Conservation (phyloP, 129 eudicot species). For the Lactuca saligna region DNA sequence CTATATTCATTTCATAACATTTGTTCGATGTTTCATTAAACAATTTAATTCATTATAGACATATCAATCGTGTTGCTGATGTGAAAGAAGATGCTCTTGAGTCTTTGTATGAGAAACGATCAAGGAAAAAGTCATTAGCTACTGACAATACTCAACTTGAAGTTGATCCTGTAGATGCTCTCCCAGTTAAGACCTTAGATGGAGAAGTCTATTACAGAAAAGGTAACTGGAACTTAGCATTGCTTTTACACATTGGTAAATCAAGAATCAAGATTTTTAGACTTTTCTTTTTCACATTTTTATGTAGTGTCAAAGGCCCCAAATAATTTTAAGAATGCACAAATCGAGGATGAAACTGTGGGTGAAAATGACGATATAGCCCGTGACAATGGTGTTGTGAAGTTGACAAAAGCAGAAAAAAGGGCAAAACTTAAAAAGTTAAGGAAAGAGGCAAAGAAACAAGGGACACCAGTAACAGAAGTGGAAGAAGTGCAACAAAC, state of each 20-base stretch:
- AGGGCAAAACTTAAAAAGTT: slow-evolving; percentile 64
- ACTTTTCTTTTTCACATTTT: slow-evolving; percentile 9
- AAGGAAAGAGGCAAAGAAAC: slow-evolving; percentile 91
- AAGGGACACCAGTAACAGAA: slow-evolving; percentile 52
- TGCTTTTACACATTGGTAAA: not conserved
- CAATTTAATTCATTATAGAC: slow-evolving; percentile 37
- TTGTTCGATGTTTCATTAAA: not conserved
- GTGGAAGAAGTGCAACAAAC: slow-evolving; percentile 56
- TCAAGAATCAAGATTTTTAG: not conserved
- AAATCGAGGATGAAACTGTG: slow-evolving; percentile 42
- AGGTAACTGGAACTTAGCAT: slow-evolving; percentile 34
- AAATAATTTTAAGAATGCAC: slow-evolving; percentile 29
- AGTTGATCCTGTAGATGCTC: slow-evolving; percentile 92
- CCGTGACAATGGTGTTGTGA: slow-evolving; percentile 43
- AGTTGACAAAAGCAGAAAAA: slow-evolving; percentile 81
- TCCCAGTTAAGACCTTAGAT: slow-evolving; percentile 82
- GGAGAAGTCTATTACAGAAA: slow-evolving; percentile 67
- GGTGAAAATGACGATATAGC: slow-evolving; percentile 45
- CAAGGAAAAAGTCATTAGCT: slow-evolving; percentile 44
- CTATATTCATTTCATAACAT: not conserved
- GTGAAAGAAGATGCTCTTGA: slow-evolving; percentile 83
- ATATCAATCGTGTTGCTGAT: slow-evolving; percentile 86
- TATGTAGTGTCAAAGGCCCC: slow-evolving; percentile 45
- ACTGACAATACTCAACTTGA: slow-evolving; percentile 47
- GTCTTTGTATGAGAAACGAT: slow-evolving; percentile 49